phyloP scores from a whole-genome alignment of 2,329 filamentous ascomycete species.

The Cercospora sp. region DNA sequence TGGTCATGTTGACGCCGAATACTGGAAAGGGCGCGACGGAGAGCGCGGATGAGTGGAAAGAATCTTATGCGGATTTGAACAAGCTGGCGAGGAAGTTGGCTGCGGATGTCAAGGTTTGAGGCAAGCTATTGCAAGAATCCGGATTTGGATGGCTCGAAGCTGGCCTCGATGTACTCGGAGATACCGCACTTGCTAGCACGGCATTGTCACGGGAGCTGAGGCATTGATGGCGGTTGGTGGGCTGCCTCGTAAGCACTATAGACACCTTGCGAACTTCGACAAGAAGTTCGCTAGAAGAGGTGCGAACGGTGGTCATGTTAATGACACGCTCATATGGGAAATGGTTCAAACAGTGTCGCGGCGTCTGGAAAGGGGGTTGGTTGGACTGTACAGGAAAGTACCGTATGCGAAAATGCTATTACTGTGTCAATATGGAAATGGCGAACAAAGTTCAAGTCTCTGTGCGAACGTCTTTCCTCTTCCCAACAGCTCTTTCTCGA shows the following conservation, averaged over 20 bases:
- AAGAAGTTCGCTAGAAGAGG: no score
- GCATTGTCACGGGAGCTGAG: not conserved
- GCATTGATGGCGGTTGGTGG: not conserved
- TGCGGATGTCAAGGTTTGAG: constrained; percentile 54
- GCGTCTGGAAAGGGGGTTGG: not conserved
- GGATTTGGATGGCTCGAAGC: not conserved
- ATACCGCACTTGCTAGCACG: no score
- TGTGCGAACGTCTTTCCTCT: not conserved
- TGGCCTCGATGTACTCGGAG: not conserved
- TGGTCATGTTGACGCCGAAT: constrained; percentile 74
- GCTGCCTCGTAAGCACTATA: not conserved
- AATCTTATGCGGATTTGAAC: constrained; percentile 59
- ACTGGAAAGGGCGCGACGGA: constrained; percentile 49
- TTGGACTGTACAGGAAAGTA: not conserved
- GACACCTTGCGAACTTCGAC: not conserved
- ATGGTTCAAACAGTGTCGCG: not conserved
- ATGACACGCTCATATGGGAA: constrained; percentile 1
- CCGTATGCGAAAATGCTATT: not conserved
- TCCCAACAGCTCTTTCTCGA: not conserved
- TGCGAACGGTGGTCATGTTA: not conserved
- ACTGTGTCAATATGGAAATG: constrained; percentile 3
- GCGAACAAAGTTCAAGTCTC: not conserved
- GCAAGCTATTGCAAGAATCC: not conserved
- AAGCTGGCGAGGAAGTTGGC: constrained; percentile 61
- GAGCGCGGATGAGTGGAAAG: constrained; percentile 58